A percentile compares a stretch with the other conserved stretches of the same genome.
Evolutionary conservation across 768 basidiomycete genomes (phyloP).

Genomic region (Trametes sanguinea): DNA sequence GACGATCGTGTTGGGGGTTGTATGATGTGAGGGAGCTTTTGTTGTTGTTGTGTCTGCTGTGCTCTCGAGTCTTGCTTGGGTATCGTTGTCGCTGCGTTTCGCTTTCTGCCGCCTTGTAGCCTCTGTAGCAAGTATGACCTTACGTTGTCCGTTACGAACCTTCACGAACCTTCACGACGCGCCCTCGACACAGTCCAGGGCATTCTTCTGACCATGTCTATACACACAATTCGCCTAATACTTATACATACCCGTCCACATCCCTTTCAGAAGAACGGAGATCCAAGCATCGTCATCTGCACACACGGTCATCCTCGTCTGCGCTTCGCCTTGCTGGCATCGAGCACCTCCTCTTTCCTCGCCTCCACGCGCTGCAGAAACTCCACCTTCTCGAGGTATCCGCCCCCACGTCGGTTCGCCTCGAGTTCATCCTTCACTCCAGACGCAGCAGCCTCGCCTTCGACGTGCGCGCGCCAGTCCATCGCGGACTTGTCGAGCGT

Average conservation of each 20-base stretch:
- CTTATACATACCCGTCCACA: slow-evolving; percentile 7
- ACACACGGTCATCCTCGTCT: slow-evolving; percentile 17
- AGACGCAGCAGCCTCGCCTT: slow-evolving; percentile 35
- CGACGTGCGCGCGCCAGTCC: slow-evolving; percentile 78
- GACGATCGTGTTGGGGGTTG: slow-evolving; percentile 76
- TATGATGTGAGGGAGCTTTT: slow-evolving; percentile 40
- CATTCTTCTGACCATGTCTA: background rate
- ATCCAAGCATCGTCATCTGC: background rate
- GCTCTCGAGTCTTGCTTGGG: background rate
- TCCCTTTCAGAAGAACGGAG: background rate
- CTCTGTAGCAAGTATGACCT: background rate
- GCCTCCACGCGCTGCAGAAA: slow-evolving; percentile 78
- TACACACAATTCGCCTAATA: background rate
- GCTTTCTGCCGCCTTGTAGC: background rate
- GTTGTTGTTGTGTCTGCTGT: background rate
- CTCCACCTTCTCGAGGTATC: slow-evolving; percentile 84
- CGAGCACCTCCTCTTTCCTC: slow-evolving; percentile 65
- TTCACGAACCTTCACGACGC: background rate
- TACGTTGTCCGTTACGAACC: background rate
- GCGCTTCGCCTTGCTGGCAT: slow-evolving; percentile 61
- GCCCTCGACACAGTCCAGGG: background rate
- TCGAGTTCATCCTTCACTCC: slow-evolving; percentile 72
- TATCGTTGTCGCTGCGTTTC: background rate
- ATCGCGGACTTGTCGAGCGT: slow-evolving; percentile 86
- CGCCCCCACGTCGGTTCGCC: slow-evolving; percentile 69